phyloP scores from a whole-genome alignment of 805 yeast genomes.

The Nakazawaea molendinolei region DNA sequence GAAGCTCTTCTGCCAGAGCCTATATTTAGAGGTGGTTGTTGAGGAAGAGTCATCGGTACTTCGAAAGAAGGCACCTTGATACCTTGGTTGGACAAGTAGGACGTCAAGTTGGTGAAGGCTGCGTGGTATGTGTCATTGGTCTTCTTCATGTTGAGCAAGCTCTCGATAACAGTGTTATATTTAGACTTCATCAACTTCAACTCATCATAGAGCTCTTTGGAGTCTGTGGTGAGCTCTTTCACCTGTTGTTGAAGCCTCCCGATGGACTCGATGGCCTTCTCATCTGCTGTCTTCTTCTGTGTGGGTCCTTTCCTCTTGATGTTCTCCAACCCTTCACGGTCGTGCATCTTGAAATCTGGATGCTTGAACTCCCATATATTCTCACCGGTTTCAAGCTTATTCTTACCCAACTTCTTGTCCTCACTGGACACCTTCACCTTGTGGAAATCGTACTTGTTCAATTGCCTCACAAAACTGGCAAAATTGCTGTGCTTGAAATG shows the following conservation, averaged over 20 bases:
- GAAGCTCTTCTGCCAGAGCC: constrained; percentile 2
- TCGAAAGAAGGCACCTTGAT: constrained; percentile 62
- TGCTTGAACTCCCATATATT: constrained; percentile 94
- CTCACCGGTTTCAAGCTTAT: constrained; percentile 53
- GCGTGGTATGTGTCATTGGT: constrained; percentile 50
- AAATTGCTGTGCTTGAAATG: constrained; percentile 95
- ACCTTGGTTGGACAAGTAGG: constrained; percentile 49
- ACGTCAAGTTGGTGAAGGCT: constrained; percentile 43
- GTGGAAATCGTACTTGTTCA: constrained; percentile 96
- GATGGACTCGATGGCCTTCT: constrained; percentile 21
- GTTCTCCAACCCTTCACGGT: constrained; percentile 73
- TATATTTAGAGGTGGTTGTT: constrained; percentile 14
- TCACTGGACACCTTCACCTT: constrained; percentile 76
- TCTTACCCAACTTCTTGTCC: constrained; percentile 36
- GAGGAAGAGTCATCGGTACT: constrained; percentile 36
- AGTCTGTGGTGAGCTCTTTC: constrained; percentile 22
- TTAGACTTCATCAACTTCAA: constrained; percentile 41
- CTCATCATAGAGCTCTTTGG: constrained; percentile 28
- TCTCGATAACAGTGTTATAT: constrained; percentile 59
- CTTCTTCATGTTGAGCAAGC: constrained; percentile 48
- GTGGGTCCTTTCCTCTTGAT: constrained; percentile 78
- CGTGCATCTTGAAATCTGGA: constrained; percentile 75
- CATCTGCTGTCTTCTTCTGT: constrained; percentile 33
- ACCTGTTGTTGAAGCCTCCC: constrained; percentile 23
- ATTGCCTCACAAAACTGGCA: constrained; percentile 90